These are phyloP conservation scores for Crithidia mellificae DNA, from an alignment of 208 protist species.

Conservation along the genomic window DNA sequence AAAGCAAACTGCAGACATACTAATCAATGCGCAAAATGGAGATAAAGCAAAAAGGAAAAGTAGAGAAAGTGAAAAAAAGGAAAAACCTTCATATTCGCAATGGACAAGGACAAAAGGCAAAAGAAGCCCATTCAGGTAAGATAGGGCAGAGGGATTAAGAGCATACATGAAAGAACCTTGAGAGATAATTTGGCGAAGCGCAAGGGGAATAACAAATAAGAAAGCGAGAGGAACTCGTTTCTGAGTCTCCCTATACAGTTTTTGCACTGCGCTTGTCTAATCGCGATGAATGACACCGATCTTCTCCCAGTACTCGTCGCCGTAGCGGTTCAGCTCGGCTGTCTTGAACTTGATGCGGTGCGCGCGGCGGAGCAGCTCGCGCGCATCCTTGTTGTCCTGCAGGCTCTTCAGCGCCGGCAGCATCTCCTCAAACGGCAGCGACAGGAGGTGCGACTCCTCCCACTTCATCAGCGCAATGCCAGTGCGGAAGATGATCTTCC, in stretches of 20 bases:
- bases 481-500: constrained; percentile 93
- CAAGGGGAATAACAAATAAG: background rate
- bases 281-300: constrained; percentile 27
- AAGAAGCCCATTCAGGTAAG: no score
- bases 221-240: no score
- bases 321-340: constrained; percentile 76
- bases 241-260: no score
- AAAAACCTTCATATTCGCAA: no score
- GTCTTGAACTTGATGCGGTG: constrained; percentile 90
- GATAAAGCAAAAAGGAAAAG: constrained; percentile 1
- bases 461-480: constrained; percentile 89
- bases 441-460: constrained; percentile 78
- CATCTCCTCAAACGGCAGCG: constrained; percentile 75
- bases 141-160: no score
- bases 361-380: constrained; percentile 72
- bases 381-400: constrained; percentile 83
- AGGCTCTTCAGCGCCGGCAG: constrained; percentile 81
- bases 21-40: constrained; percentile 1
- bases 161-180: no score
- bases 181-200: background rate
- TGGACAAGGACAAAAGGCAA: no score
- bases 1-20: constrained; percentile 1
- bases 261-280: background rate
- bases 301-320: constrained; percentile 76
- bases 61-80: no score